Conservation (phyloP, 2,329 filamentous ascomycete genomes). For the Eutypa lata region DNA sequence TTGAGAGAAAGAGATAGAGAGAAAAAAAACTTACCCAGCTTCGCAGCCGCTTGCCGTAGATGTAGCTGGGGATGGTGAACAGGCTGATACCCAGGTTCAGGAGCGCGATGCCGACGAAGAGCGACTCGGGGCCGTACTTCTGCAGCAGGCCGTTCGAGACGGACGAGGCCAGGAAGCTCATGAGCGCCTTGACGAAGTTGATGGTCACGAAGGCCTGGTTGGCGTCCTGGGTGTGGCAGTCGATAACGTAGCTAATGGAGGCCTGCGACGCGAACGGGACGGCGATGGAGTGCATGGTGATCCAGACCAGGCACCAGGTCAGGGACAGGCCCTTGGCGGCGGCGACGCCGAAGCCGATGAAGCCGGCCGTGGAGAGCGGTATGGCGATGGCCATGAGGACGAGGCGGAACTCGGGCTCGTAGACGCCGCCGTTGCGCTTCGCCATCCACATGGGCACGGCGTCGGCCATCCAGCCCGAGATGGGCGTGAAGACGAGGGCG, state of each 20-base stretch:
- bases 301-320: conserved; percentile 20
- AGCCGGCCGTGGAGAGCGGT: conserved; percentile 16
- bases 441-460: conserved; percentile 22
- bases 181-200: conserved; percentile 20
- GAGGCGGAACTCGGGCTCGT: conserved; percentile 22
- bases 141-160: conserved; percentile 16
- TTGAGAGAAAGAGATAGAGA: too few species aligned
- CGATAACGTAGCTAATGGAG: conserved; percentile 21
- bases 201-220: conserved; percentile 23
- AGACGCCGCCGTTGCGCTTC: conserved; percentile 17
- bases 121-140: conserved; percentile 9
- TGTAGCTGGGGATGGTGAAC: conserved; percentile 22
- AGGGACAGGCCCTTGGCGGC: conserved; percentile 10
- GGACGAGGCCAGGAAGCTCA: conserved; percentile 18
- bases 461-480: conserved; percentile 22
- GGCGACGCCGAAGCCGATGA: conserved; percentile 19
- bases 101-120: conserved; percentile 19
- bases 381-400: conserved; percentile 19
- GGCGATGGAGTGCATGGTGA: conserved; percentile 20
- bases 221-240: conserved; percentile 21
- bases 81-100: conserved; percentile 18
- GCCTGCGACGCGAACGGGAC: conserved; percentile 21
- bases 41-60: conserved; percentile 20
- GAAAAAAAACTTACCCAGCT: conserved; percentile 16
- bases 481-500: conserved; percentile 18